A percentile compares a stretch with the other conserved stretches of the same genome.
phyloP scores from a whole-genome alignment of 331 rosid genomes.

The Quercus tomentella region DNA sequence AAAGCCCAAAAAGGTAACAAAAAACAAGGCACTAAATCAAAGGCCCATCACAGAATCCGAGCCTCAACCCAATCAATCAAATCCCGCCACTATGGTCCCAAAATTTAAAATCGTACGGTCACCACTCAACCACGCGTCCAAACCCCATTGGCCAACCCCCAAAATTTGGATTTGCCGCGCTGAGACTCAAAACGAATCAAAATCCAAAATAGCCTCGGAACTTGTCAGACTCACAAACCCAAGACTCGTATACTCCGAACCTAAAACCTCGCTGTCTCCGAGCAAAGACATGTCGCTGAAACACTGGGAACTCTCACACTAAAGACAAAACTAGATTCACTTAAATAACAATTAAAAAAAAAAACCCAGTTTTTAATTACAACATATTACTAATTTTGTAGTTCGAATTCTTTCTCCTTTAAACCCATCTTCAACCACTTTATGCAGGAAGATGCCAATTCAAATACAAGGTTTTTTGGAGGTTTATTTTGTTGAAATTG shows the following conservation, averaged over 20 bases:
- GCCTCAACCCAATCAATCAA: no score
- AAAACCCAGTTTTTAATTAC: background rate
- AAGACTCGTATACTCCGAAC: slow-evolving; percentile 28
- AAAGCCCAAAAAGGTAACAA: no score
- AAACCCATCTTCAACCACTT: no score
- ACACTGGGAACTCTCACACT: background rate
- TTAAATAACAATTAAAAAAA: background rate
- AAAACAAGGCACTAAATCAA: no score
- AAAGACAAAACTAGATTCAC: slow-evolving; percentile 23
- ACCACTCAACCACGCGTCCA: slow-evolving; percentile 6
- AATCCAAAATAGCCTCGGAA: slow-evolving; percentile 13
- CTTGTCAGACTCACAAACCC: slow-evolving; percentile 17
- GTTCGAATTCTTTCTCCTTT: no score
- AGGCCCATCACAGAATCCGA: no score
- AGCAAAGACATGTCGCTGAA: background rate
- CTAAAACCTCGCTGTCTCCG: background rate
- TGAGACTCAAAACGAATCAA: background rate
- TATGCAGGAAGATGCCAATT: no score
- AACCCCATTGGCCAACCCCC: background rate
- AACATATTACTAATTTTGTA: no score
- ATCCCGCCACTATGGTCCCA: no score
- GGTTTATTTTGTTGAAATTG: background rate
- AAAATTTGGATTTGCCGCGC: slow-evolving; percentile 54
- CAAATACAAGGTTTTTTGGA: no score
- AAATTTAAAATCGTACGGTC: no score